Base-by-base conservation (phyloP, 805 yeast species). In the Cyberlindnera lachancei region DNA sequence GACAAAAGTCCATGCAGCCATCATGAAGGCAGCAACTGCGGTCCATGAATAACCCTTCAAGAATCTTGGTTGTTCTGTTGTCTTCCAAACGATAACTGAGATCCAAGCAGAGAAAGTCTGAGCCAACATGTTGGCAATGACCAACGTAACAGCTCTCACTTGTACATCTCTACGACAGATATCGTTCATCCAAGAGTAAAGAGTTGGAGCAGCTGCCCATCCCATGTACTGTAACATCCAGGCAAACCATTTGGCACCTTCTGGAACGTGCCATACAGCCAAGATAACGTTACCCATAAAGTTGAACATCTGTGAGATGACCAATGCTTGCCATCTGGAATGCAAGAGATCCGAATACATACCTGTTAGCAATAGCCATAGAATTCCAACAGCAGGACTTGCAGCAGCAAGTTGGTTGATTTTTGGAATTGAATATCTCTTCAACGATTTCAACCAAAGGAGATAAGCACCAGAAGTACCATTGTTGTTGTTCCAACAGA, bases 171-270 rank as follows among this genome's bases (percentile, higher is more conserved):
- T 62, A 29, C 80, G 61, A 34, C 73, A 65, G 22, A 73, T 70
- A 50, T 73, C 79, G 40, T 70, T 70, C 35, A 66, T 66, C 77
- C 78, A 74, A n/a, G 73, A 61, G 47, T 73, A 75, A 14, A 71
- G 50, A 1, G 69, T 73, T 0, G 79, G 74, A 1, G 79, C 76
- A 67, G 66, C 67, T 9, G 79, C 74, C 73, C 76, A 70, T 14
- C 40, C 36, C 11, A 33, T 14, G 16, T 35, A 41, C 7, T 27
- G 26, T 10, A 38, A 14, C 24, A 23, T 29, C 29, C 32, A 72
- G 2, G 69, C 77, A 55, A 67, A 68, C 76, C 77, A 70, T 52
- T 72, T 70, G 14, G 75, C 74, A 14, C 61, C 40, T 36, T 62
- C 63, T 0, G 74, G 68, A 14, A 72, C 68, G 32, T 69, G 41